These are phyloP conservation scores for Aspergillus carlsbadensis DNA, from an alignment of 495 filamentous ascomycete species.

Conservation along the genomic window DNA sequence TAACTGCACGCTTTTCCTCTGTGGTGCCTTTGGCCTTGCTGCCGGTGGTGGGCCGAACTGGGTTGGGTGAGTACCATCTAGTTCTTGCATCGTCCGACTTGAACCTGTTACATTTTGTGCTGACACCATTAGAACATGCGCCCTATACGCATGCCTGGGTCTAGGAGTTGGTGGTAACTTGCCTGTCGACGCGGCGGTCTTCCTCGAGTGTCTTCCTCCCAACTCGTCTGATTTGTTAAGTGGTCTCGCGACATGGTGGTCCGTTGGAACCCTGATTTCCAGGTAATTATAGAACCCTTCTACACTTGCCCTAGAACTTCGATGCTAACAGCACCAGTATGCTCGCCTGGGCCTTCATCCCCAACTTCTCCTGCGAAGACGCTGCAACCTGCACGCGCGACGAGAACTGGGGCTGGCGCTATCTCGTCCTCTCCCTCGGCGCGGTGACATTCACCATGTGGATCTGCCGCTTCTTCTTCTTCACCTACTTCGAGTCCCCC, in stretches of 20 bases:
- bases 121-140: conserved; percentile 23
- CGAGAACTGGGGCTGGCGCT: conserved; percentile 80
- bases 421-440: conserved; percentile 67
- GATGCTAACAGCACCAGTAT: conserved; percentile 36
- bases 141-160: conserved; percentile 48
- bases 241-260: conserved; percentile 58
- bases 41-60: conserved; percentile 50
- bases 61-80: conserved; percentile 37
- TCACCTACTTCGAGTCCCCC: conserved; percentile 76
- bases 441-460: conserved; percentile 69
- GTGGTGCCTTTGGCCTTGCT: conserved; percentile 53
- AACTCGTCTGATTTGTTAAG: conserved; percentile 52
- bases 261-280: conserved; percentile 53
- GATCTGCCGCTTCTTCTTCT: conserved; percentile 68
- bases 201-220: conserved; percentile 57
- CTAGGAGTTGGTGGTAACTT: conserved; percentile 60
- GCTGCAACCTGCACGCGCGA: conserved; percentile 46
- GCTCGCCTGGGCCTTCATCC: conserved; percentile 57
- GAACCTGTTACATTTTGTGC: too few species aligned
- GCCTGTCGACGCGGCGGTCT: conserved; percentile 54
- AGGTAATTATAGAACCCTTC: conserved; percentile 17
- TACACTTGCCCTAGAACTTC: background rate
- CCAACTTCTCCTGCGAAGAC: conserved; percentile 45
- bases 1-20: conserved; percentile 55
- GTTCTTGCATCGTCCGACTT: background rate